These are phyloP conservation scores for Diospyros kaki DNA, from an alignment of 148 eudicot species.

Conservation along the genomic window DNA sequence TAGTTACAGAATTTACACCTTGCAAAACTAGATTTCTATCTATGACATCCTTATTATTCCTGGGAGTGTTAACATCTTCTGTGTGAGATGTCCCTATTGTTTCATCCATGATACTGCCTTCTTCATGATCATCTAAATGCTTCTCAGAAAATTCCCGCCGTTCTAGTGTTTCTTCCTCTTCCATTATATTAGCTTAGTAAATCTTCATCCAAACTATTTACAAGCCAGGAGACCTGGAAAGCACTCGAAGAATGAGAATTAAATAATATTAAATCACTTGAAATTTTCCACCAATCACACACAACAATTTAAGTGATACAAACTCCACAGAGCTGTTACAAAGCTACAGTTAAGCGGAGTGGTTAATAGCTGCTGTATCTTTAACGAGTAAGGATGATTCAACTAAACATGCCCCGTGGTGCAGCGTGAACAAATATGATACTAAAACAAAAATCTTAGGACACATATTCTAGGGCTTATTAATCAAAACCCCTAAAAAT, in stretches of 20 bases:
- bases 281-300: neutral
- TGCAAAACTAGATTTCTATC: constrained; percentile 18
- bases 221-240: constrained; percentile 26
- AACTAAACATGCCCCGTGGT: no score
- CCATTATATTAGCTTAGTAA: constrained; percentile 39
- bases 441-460: no score
- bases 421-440: no score
- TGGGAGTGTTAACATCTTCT: constrained; percentile 16
- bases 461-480: no score
- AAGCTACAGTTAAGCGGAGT: neutral
- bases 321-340: neutral
- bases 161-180: constrained; percentile 51
- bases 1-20: constrained; percentile 23
- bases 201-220: constrained; percentile 20
- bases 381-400: no score
- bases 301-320: neutral
- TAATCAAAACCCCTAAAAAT: no score
- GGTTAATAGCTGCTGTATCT: neutral
- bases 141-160: constrained; percentile 30
- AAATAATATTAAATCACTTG: neutral
- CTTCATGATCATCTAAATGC: constrained; percentile 25
- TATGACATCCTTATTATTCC: constrained; percentile 21
- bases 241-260: neutral
- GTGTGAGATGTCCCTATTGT: constrained; percentile 26
- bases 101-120: constrained; percentile 25